Base-by-base conservation (phyloP, 805 yeast genomes). In the Candida schatavii region DNA sequence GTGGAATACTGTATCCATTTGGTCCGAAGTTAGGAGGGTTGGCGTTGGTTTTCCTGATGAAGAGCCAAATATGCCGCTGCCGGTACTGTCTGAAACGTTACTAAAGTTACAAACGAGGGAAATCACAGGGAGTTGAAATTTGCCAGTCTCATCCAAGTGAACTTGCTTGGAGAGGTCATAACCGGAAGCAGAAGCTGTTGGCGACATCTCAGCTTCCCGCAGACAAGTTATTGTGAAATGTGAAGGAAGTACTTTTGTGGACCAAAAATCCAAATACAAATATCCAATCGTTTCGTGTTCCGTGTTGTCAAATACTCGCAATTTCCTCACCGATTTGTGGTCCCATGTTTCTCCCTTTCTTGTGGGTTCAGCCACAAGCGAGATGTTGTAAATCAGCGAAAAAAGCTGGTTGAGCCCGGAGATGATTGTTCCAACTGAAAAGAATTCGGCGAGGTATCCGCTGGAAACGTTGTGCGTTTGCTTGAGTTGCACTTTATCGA, bases 181-280 rank as follows among this genome's bases (percentile, higher is more conserved):
- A 13, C 23, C 14, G 15, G 18, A 14, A n/a, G n/a, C n/a, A 23
- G 27, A 45, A 38, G 4, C 52, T 11, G 11, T 7, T 11, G 27
- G 27, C 32, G 44, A 67, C 73, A 34, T 48, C 68, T 31, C 61
- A 41, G 64, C 58, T 51, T 80, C 85, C 50, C 98, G 75, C n/a
- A 96, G 87, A 55, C 98, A 93, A 47, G 93, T 88, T 5, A 93
- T 87, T 0, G 98, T 93, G 64, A 88, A 93, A 64, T 93, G 99
- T 0, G 98, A 95, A 1, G 99, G 97, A 44, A 84, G 81, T 1
- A 88, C 81, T 6, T 71, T 73, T 41, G 96, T 74, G 48, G 85
- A 83, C 70, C 91, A 87, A 40, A 93, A 70, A 59, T 93, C 99
- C 51, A 95, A 77, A 58, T 93, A 93, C 20, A 93, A 79, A 37